Base-by-base conservation (phyloP, 495 filamentous ascomycete genomes). In the Trichoderma orchidacearum region DNA sequence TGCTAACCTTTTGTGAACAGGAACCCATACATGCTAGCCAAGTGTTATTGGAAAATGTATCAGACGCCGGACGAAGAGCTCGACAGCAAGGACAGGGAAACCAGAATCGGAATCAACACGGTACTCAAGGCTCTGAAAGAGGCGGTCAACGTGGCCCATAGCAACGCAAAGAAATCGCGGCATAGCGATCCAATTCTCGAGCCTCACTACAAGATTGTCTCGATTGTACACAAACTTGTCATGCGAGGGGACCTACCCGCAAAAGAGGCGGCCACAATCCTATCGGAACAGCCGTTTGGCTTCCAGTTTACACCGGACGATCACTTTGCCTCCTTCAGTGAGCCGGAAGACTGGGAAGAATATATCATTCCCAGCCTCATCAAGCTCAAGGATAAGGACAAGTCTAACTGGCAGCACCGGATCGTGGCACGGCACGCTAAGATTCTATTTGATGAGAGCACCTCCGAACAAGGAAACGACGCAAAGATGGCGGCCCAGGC, bases 21-120 rank as follows among this genome's bases (percentile, higher is more conserved):
- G 66, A 88, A 85, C 59, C 83, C 86, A 51, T 97, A 91, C 66
- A 91, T 91, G 81, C 81, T 90, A 9, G 88, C 86, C 35, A 99
- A 99, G 73, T 95, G 90, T 64, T 75, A 92, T 28, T 96, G 91
- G 85, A 99, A 97, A 70, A 94, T 97, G 86, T 85, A 83, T 63
- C 70, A 74, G 51, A 84, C 77, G 58, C 77, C 76, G 13, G 71
- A 73, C 7, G 78, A 83, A 64, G 60, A 75, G 57, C 63, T 80
- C 63, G 63, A 81, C 59, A 58, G 68, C 53, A 63, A 77, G 68
- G 69, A 65, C 13, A 70, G 63, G 31, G 58, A 45, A 23, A 68
- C 55, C 38, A 69, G 65, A n/a, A 76, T 78, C 7, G 68, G 70
- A 15, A 70, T 85, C 34, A 72, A 84, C 56, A 72, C 76, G 55